These are phyloP conservation scores for Teratosphaeria viscida DNA, from an alignment of 2,329 filamentous ascomycete genomes.

Conservation along the genomic window DNA sequence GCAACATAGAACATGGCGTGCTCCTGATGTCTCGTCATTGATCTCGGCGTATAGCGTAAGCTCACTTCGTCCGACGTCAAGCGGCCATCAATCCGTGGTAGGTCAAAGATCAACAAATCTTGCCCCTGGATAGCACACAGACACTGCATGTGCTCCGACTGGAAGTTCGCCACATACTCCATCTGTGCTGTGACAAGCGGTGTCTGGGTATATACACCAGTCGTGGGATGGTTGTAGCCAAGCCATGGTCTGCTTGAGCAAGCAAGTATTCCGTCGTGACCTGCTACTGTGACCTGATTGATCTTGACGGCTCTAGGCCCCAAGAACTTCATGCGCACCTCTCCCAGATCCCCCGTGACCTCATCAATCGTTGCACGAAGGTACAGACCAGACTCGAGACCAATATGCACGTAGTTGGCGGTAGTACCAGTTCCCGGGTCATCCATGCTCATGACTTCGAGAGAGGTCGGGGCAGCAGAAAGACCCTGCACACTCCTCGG, in stretches of 20 bases:
- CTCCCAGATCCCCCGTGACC: constrained; percentile 86
- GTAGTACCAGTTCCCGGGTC: constrained; percentile 83
- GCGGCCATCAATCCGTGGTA: constrained; percentile 16
- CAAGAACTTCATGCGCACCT: constrained; percentile 88
- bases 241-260: constrained; percentile 94
- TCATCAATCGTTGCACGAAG: constrained; percentile 91
- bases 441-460: constrained; percentile 90
- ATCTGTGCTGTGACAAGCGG: constrained; percentile 64
- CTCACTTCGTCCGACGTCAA: constrained; percentile 5
- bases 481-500: constrained; percentile 91
- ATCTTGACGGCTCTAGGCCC: constrained; percentile 83
- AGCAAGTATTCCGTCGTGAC: constrained; percentile 59
- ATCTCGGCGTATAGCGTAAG: constrained; percentile 79
- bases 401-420: constrained; percentile 90
- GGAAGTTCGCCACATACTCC: constrained; percentile 94
- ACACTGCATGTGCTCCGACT: constrained; percentile 59
- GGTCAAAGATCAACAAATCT: constrained; percentile 59
- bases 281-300: constrained; percentile 82
- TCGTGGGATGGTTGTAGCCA: constrained; percentile 80
- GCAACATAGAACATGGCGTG: constrained; percentile 87
- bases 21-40: constrained; percentile 78
- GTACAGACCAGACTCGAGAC: constrained; percentile 90
- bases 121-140: constrained; percentile 27
- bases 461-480: constrained; percentile 76
- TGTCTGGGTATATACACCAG: constrained; percentile 81